Evolutionary conservation across 2,329 filamentous ascomycete species (phyloP), one percentile per base, ranked within the genome.

Genomic region (Aspergillus sergii): DNA sequence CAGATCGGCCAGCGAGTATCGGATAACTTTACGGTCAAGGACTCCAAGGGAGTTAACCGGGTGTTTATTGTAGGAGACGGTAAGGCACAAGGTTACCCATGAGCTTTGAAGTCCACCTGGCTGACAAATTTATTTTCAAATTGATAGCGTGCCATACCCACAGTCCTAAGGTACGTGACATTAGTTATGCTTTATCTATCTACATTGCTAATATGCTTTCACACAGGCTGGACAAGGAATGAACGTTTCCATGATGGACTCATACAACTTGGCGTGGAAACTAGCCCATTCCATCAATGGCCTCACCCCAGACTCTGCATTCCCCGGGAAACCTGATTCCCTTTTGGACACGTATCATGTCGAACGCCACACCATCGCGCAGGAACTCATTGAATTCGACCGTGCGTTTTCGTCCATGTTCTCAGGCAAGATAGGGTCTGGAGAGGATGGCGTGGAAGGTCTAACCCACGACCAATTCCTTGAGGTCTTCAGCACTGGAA

Each of bases 181-280:
- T 19, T 34, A 28, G 6, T 28, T 7, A 48, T 46, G 30, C 14
- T 55, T 34, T 32, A 21, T 51, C 46, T n/a, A 51, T 32, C 11
- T 50, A 30, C 26, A 21, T 51, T 21, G 8, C 48, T 51, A 12
- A 51, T 32, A 7, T 32, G 19, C 7, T 11, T 14, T 19, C 19
- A 62, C 39, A 32, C 32, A 80, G 81, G 90, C 90, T 36, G 90
- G 90, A 1, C 90, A 92, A 76, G 90, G 90, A 34, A 93, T 93
- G 91, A 93, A 93, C 72, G 91, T 90, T 0, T 90, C 89, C 4
- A 92, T 93, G 79, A 82, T 91, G 58, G 91, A 81, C 66, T 78
- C 72, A 0, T 75, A 76, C 70, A 80, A 81, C 36, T 69, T 80
- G 4, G 77, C 75, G 4, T 80, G 78, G 79, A 80, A 80, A 61